phyloP scores from a whole-genome alignment of 306 rosid species.

The Betula pendula region DNA sequence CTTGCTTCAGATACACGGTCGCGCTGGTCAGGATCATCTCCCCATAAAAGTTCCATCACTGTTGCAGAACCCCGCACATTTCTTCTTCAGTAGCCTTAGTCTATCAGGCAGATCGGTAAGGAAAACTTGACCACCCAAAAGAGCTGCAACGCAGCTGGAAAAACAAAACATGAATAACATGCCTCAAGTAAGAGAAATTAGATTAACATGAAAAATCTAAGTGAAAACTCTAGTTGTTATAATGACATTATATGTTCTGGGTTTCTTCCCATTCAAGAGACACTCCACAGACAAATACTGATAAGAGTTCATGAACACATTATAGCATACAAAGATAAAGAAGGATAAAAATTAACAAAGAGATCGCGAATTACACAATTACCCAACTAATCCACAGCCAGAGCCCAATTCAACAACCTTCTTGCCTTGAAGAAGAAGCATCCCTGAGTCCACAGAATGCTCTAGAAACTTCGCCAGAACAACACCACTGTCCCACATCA shows the following conservation, averaged over 20 bases:
- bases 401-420: constrained; percentile 77
- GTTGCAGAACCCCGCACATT: constrained; percentile 60
- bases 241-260: not conserved
- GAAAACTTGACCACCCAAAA: constrained; percentile 70
- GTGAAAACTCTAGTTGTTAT: constrained; percentile 5
- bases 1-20: constrained; percentile 52
- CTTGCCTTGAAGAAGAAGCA: constrained; percentile 63
- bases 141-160: constrained; percentile 81
- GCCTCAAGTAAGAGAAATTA: constrained; percentile 15
- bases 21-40: constrained; percentile 71
- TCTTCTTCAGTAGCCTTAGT: constrained; percentile 67
- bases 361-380: constrained; percentile 21
- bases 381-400: constrained; percentile 90
- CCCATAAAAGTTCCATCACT: constrained; percentile 68
- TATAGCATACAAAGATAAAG: too few relatives aligned
- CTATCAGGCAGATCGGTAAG: constrained; percentile 84
- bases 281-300: not conserved
- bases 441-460: constrained; percentile 68
- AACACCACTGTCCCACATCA: constrained; percentile 91
- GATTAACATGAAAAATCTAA: not conserved
- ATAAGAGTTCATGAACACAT: not conserved
- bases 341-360: constrained; percentile 8
- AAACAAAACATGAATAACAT: constrained; percentile 28
- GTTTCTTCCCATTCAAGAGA: not conserved
- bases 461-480: constrained; percentile 77